Evolutionary conservation across 495 filamentous ascomycete genomes (phyloP).

Genomic region (Hypoxylon perforatum): DNA sequence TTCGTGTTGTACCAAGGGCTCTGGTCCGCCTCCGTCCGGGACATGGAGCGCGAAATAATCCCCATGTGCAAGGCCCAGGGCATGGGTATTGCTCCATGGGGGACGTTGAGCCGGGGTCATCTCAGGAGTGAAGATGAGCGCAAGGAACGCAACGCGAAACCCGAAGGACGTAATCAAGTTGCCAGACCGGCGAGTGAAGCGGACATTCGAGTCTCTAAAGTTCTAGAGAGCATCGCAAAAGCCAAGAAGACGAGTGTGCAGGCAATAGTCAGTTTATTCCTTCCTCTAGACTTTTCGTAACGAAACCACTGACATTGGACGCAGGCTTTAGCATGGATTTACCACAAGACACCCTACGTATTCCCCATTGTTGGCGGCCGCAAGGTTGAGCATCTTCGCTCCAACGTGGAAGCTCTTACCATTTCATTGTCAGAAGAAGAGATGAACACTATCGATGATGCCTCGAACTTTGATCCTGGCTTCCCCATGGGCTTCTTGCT

Average conservation of each 20-base stretch:
- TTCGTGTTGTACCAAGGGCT: constrained; percentile 69
- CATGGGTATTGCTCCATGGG: constrained; percentile 69
- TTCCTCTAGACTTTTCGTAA: too few relatives aligned
- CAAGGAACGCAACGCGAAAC: not conserved
- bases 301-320: too few relatives aligned
- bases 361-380: constrained; percentile 72
- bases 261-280: too few relatives aligned
- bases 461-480: too few relatives aligned
- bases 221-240: too few relatives aligned
- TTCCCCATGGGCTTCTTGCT: too few relatives aligned
- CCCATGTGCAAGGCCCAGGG: constrained; percentile 67
- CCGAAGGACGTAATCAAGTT: not conserved
- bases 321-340: constrained; percentile 54
- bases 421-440: too few relatives aligned
- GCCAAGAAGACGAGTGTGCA: too few relatives aligned
- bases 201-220: too few relatives aligned
- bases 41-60: constrained; percentile 70
- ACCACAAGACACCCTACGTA: constrained; percentile 67
- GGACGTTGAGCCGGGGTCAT: constrained; percentile 61
- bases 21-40: constrained; percentile 62
- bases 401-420: too few relatives aligned
- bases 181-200: too few relatives aligned
- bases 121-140: not conserved
- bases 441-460: too few relatives aligned
- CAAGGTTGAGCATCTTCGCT: constrained; percentile 59